Conservation (phyloP, 164 flowering plant species). For the Vitis amurensis region DNA sequence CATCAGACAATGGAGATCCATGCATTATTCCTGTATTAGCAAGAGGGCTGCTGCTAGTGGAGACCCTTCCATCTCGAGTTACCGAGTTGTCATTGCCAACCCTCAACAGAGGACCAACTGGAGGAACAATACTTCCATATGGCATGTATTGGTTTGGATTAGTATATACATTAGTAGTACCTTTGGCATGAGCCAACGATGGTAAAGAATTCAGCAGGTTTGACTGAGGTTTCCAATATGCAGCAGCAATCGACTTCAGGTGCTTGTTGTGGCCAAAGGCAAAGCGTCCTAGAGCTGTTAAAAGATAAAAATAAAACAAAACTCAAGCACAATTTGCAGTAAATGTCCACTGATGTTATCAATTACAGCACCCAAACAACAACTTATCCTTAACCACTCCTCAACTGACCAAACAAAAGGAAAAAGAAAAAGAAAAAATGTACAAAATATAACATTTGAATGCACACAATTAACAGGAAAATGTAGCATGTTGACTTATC, state of each 20-base stretch:
- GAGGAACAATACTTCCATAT: constrained; percentile 59
- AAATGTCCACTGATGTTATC: too few relatives aligned
- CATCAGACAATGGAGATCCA: constrained; percentile 96
- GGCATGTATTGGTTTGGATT: constrained; percentile 44
- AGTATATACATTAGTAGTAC: constrained; percentile 48
- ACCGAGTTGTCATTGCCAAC: constrained; percentile 59
- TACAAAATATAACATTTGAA: too few relatives aligned
- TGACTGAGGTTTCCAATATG: constrained; percentile 79
- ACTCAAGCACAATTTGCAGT: not conserved
- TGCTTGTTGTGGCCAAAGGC: constrained; percentile 89
- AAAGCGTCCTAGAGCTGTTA: constrained; percentile 89
- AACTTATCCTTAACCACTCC: not conserved
- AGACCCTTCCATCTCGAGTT: constrained; percentile 70
- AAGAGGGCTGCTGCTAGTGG: constrained; percentile 91
- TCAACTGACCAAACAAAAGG: not conserved
- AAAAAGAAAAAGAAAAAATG: not conserved
- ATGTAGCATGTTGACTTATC: too few relatives aligned
- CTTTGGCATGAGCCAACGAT: constrained; percentile 58
- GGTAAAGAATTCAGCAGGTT: constrained; percentile 64
- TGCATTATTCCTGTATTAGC: constrained; percentile 76
- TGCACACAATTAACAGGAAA: too few relatives aligned
- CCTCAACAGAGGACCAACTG: constrained; percentile 71
- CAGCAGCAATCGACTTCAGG: constrained; percentile 84
- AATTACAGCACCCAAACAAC: too few relatives aligned
- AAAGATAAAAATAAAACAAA: constrained; percentile 8